A percentile compares a stretch with the other conserved stretches of the same genome.
phyloP scores from a whole-genome alignment of 768 basidiomycete genomes.

The Boletellus ananas region DNA sequence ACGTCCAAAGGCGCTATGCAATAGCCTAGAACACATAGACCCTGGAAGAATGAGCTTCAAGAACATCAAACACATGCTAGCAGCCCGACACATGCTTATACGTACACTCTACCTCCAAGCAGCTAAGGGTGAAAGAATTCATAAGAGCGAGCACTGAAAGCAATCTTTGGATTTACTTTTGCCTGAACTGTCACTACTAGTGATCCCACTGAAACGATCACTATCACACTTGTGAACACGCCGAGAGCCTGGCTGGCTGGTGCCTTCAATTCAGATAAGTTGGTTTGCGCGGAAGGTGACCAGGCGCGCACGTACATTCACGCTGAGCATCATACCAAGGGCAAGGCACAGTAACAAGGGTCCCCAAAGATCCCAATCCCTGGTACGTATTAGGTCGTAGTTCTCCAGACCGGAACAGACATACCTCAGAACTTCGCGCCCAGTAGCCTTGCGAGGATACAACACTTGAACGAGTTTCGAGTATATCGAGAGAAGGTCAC shows the following conservation, averaged over 20 bases:
- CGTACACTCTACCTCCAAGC: constrained; percentile 79
- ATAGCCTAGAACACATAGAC: constrained; percentile 90
- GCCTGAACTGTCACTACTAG: constrained; percentile 93
- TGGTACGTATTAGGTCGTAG: constrained; percentile 28
- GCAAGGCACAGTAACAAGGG: constrained; percentile 80
- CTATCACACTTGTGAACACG: constrained; percentile 92
- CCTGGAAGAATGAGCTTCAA: constrained; percentile 89
- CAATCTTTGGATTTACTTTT: constrained; percentile 51
- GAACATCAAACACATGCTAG: neutral
- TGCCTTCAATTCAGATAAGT: constrained; percentile 49
- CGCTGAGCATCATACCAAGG: constrained; percentile 79
- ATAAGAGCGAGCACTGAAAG: neutral
- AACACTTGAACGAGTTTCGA: constrained; percentile 91
- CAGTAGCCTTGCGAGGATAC: constrained; percentile 72
- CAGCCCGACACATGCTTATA: constrained; percentile 3
- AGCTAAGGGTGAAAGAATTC: constrained; percentile 42
- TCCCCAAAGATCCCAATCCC: constrained; percentile 99
- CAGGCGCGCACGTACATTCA: constrained; percentile 55
- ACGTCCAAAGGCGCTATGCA: constrained; percentile 92
- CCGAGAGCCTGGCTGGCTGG: constrained; percentile 78
- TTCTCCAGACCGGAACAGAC: constrained; percentile 11
- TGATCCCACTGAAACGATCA: constrained; percentile 87
- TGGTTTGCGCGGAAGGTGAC: neutral
- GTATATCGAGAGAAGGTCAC: constrained; percentile 89
- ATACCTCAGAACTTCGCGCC: constrained; percentile 79